phyloP scores from a whole-genome alignment of 2,329 filamentous ascomycete species.

The Cephalotrichum gorgonifer region DNA sequence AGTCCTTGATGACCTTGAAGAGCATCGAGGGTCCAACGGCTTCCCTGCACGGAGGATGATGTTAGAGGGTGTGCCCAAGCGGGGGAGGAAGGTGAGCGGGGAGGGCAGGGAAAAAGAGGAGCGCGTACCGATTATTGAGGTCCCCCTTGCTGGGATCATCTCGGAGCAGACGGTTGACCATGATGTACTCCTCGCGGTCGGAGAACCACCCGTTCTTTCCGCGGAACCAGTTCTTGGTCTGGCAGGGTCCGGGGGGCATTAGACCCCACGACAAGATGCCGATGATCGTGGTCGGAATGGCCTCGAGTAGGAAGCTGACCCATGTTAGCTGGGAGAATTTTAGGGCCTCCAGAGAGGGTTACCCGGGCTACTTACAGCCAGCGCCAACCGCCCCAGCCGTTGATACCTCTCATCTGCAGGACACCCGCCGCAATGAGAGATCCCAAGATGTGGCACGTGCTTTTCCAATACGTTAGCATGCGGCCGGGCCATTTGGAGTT shows the following conservation, averaged over 20 bases:
- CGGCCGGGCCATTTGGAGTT: no score
- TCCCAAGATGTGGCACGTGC: no score
- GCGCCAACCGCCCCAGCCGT: no score
- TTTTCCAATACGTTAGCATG: no score
- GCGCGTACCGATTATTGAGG: constrained; percentile 52
- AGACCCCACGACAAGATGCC: constrained; percentile 32
- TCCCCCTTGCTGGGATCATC: constrained; percentile 52
- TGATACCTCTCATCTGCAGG: no score
- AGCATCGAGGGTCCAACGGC: constrained; percentile 32
- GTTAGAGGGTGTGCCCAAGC: no score
- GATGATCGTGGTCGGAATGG: constrained; percentile 23
- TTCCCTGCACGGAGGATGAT: no score
- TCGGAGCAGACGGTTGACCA: constrained; percentile 48
- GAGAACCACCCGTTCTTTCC: constrained; percentile 52
- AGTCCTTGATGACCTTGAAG: constrained; percentile 44
- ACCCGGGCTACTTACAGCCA: no score
- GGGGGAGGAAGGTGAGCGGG: no score
- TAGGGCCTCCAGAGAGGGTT: no score
- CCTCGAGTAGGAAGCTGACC: constrained; percentile 11
- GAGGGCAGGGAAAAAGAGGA: no score
- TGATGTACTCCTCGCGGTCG: constrained; percentile 49
- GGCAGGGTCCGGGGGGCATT: constrained; percentile 34
- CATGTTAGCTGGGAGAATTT: not conserved
- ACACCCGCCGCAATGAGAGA: no score
- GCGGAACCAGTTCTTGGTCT: constrained; percentile 45